Percentiles rank a stretch among this genome's conserved stretches.
These are phyloP conservation scores for Scedosporium minutisporum DNA, from an alignment of 2,329 filamentous ascomycete genomes.

Conservation along the genomic window DNA sequence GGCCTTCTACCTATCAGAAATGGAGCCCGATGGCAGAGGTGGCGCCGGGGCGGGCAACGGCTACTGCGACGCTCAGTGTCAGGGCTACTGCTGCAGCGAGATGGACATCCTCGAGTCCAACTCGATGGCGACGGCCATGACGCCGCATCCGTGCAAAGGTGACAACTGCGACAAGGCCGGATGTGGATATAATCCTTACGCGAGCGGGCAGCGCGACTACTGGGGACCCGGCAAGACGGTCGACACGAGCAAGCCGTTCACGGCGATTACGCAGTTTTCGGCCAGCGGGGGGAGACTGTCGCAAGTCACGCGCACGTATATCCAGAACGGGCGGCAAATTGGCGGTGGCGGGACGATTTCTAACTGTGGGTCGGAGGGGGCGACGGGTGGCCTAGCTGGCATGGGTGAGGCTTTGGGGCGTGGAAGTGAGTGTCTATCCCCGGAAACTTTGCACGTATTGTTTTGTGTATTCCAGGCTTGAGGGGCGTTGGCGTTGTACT, in stretches of 20 bases:
- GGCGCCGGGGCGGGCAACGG: constrained; percentile 53
- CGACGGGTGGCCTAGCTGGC: constrained; percentile 44
- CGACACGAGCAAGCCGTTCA: constrained; percentile 27
- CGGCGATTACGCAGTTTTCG: constrained; percentile 42
- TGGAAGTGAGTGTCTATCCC: constrained; percentile 15
- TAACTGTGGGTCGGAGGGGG: constrained; percentile 33
- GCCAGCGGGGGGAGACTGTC: constrained; percentile 24
- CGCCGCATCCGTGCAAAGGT: constrained; percentile 40
- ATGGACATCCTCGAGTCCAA: constrained; percentile 49
- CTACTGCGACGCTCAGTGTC: constrained; percentile 54
- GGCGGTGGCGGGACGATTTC: constrained; percentile 38
- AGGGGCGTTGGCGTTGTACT: neutral
- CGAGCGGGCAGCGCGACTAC: constrained; percentile 16
- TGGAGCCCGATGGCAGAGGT: constrained; percentile 50
- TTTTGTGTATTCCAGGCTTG: neutral
- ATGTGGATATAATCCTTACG: constrained; percentile 33
- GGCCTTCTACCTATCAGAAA: constrained; percentile 49
- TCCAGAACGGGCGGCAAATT: constrained; percentile 36
- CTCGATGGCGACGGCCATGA: constrained; percentile 30
- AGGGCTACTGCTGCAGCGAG: constrained; percentile 42
- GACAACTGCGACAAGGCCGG: constrained; percentile 32
- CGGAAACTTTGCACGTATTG: neutral
- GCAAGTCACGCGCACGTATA: constrained; percentile 37
- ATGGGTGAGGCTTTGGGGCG: constrained; percentile 39
- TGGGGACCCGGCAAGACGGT: constrained; percentile 33